A percentile compares a stretch with the other conserved stretches of the same genome.
Conservation (phyloP, 2,329 filamentous ascomycete genomes). For the Thielaviopsis euricoi region DNA sequence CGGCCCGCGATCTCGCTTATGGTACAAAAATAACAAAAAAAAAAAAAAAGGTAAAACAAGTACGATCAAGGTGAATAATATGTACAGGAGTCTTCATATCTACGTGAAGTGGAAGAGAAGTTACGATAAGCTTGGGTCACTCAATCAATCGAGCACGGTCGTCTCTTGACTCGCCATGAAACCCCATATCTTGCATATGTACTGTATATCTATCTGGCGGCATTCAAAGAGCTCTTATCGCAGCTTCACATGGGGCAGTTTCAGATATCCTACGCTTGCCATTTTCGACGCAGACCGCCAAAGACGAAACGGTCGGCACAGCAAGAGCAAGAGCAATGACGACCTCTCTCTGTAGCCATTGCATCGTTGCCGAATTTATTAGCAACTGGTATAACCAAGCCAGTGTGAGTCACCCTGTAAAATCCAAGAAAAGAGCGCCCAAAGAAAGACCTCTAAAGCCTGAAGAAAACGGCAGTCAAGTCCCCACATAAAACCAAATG, state of each 20-base stretch:
- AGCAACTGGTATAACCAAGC: too few species aligned
- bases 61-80: too few species aligned
- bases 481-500: not conserved
- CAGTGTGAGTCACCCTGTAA: not conserved
- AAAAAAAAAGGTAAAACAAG: too few species aligned
- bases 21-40: too few species aligned
- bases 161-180: too few species aligned
- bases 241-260: not conserved
- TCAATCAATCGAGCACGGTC: too few species aligned
- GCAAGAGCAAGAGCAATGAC: not conserved
- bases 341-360: not conserved
- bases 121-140: too few species aligned
- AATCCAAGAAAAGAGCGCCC: not conserved
- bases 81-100: too few species aligned
- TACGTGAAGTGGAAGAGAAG: too few species aligned
- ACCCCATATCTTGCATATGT: not conserved
- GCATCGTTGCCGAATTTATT: not conserved
- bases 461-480: not conserved
- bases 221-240: not conserved
- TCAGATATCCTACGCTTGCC: not conserved
- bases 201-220: too few species aligned
- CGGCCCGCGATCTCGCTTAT: not conserved
- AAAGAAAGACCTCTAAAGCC: not conserved
- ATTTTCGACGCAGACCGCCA: not conserved
- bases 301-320: not conserved